Base-by-base conservation (phyloP, 163 green algal species). In the Trebouxiophyceae sp. region DNA sequence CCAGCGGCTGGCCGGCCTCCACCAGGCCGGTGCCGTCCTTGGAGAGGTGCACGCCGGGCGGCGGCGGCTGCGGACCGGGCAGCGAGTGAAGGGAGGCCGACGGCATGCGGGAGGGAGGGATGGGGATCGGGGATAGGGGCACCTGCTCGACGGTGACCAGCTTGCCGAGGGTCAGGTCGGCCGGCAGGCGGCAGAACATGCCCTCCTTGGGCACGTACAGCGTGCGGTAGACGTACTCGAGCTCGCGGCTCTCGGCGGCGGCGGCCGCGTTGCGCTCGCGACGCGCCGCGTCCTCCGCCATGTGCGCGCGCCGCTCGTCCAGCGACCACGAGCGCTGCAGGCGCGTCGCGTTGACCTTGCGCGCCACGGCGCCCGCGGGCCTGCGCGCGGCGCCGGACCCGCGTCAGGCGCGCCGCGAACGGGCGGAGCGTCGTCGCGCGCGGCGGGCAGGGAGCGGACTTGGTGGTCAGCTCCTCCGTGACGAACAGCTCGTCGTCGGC, bases 401-500 rank as follows among this genome's bases (percentile, higher is more conserved):
- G n/a, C n/a, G n/a, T n/a, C n/a, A n/a, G n/a, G n/a, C n/a, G n/a
- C n/a, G n/a, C n/a, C n/a, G n/a, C n/a, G n/a, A n/a, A n/a, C n/a
- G n/a, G n/a, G n/a, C n/a, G n/a, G n/a, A n/a, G n/a, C n/a, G n/a
- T n/a, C n/a, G n/a, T n/a, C n/a, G n/a, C n/a, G n/a, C 63, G 60
- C 27, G 1, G 57, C 27, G 44, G n/a, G 2, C 28, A 3, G 67
- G 39, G 19, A 74, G 29, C 30, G 34, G 30, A 78, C 75, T 63
- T 73, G 4, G 69, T 78, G 30, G 74, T 24, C 27, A 81, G 56
- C 2, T 69, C 23, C 22, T 45, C 58, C 33, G 86, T 89, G 4
- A 97, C 58, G 72, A 97, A 98, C 22, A 98, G 80, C 74, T 98
- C 91, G 16, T 46, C 62, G 2, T 89, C 76, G 2, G 72, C 74